Evolutionary conservation across 495 filamentous ascomycete genomes (phyloP), one percentile per base, ranked within the genome.

Genomic region (Aspergillus asperescens): DNA sequence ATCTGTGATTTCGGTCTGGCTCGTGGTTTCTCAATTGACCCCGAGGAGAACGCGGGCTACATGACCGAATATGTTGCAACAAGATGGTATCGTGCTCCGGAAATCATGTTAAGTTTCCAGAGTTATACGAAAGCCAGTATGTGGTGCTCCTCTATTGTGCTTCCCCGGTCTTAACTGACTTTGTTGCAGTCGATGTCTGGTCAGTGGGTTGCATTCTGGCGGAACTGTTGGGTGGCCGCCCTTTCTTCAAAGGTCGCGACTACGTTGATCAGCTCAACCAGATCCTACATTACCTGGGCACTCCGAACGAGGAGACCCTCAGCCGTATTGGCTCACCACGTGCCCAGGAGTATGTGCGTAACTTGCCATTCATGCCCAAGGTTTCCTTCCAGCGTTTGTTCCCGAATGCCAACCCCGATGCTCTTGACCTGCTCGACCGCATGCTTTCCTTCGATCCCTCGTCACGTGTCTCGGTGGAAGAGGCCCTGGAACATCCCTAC

Each of bases 1-100:
- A 96, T 98, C 60, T 96, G 92, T 70, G 93, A 98, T 72, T 98
- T 98, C 66, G 93, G 93, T 55, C 77, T 98, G 37, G 93, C 93
- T 0, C 84, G 93, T 73, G 94, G 93, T 41, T 95, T 95, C 76
- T 95, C 94, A 2, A 87, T 95, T 58, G 91, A 96, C 58, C 90
- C 92, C 0, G 90, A 97, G 72, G 94, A 98, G 75, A 98, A 98
- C 66, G 92, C 92, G 9, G 93, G 93, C 29, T 98, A 96, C 69
- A 97, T 97, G 93, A 98, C 93, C 5, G 93, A 98, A 78, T 98
- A 98, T 60, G 94, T 98, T 35, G 93, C 93, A 41, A 97, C 93
- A 40, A 81, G 93, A 70, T 98, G 93, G 93, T 98, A 97, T 68
- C 88, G 93, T 71, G 93, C 93, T 27, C 93, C 93, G 3, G 93